Conservation (phyloP, 306 rosid species). For the Trichosanthes cucumerina region DNA sequence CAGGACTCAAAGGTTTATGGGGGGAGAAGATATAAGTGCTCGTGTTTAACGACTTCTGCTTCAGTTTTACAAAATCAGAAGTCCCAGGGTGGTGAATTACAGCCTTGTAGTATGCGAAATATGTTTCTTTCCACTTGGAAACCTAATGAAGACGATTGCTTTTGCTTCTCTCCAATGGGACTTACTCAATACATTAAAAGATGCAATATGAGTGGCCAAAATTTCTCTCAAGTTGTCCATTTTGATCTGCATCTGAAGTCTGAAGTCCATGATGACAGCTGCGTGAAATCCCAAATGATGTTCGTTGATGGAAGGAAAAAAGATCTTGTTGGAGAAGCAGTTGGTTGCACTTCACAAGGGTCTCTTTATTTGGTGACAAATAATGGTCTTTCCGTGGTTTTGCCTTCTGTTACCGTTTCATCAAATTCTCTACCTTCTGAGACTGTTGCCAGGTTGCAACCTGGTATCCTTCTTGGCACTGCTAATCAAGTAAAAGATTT, state of each 20-base stretch:
- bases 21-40: constrained; percentile 24
- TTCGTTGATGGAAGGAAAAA: constrained; percentile 38
- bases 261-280: constrained; percentile 50
- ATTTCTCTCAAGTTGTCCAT: constrained; percentile 53
- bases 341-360: constrained; percentile 80
- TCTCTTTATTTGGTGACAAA: constrained; percentile 72
- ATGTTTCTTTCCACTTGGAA: constrained; percentile 48
- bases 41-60: constrained; percentile 39
- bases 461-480: constrained; percentile 27
- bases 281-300: constrained; percentile 29
- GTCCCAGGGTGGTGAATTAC: constrained; percentile 26
- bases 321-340: constrained; percentile 55
- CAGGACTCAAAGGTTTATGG: constrained; percentile 21
- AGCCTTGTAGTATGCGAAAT: constrained; percentile 45
- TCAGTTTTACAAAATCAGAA: constrained; percentile 27
- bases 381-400: constrained; percentile 61
- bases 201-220: constrained; percentile 26
- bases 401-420: constrained; percentile 60
- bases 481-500: constrained; percentile 31
- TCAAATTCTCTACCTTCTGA: constrained; percentile 56
- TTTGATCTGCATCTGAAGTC: constrained; percentile 42
- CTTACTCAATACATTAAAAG: constrained; percentile 52
- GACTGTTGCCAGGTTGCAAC: constrained; percentile 41
- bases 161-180: constrained; percentile 76
- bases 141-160: constrained; percentile 45